These are phyloP conservation scores for Colletotrichum limetticola DNA, from an alignment of 2,329 filamentous ascomycete genomes.

Conservation along the genomic window DNA sequence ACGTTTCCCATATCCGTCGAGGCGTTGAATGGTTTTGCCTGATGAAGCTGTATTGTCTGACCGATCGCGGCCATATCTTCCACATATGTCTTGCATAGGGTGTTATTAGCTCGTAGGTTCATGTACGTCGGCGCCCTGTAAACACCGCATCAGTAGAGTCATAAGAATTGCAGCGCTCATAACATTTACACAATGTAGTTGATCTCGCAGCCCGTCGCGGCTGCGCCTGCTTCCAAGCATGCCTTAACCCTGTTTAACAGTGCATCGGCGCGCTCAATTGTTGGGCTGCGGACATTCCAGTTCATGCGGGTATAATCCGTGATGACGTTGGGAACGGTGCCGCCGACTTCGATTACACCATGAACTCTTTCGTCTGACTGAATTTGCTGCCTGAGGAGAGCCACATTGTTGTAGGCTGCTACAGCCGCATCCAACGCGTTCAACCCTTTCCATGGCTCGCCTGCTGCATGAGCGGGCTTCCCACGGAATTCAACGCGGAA, in stretches of 20 bases:
- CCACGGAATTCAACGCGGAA: conserved; percentile 47
- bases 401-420: conserved; percentile 47
- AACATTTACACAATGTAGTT: conserved; percentile 47
- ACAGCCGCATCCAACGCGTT: conserved; percentile 53
- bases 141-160: background rate
- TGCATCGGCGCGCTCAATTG: conserved; percentile 41
- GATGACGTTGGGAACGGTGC: conserved; percentile 51
- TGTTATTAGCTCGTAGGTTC: conserved; percentile 56
- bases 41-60: conserved; percentile 46
- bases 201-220: conserved; percentile 47
- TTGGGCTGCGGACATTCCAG: conserved; percentile 51
- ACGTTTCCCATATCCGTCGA: conserved; percentile 66
- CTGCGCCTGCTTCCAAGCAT: conserved; percentile 49
- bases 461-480: conserved; percentile 47
- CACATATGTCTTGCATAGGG: conserved; percentile 55
- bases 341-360: conserved; percentile 49
- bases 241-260: conserved; percentile 45
- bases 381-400: conserved; percentile 51
- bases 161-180: no score
- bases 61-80: conserved; percentile 54
- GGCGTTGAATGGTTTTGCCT: conserved; percentile 49
- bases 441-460: conserved; percentile 48
- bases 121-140: conserved; percentile 51
- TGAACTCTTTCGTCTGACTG: conserved; percentile 49
- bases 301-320: conserved; percentile 51